A percentile compares a stretch with the other conserved stretches of the same genome.
Conservation (phyloP, 1,139 yeast species). For the Martiniozyma asiatica region DNA sequence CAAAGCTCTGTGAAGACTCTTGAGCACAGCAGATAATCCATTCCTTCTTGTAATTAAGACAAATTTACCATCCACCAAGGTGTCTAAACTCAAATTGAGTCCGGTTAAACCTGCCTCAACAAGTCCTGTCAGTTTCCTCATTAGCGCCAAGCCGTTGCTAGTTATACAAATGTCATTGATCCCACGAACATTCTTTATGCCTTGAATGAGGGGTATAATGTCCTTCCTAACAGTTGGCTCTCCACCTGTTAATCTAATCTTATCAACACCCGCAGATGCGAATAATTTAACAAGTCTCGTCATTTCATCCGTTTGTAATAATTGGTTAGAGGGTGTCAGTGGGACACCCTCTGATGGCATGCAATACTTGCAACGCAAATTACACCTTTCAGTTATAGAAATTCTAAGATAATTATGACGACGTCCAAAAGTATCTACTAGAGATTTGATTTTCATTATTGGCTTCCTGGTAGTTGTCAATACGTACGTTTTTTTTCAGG, state of each 20-base stretch:
- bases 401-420: constrained; percentile 36
- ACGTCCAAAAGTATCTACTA: constrained; percentile 32
- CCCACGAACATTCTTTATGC: constrained; percentile 27
- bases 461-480: too few species aligned
- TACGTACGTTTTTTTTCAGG: too few species aligned
- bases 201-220: constrained; percentile 29
- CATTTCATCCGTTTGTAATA: constrained; percentile 32
- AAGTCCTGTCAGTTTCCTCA: constrained; percentile 30
- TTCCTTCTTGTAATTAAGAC: constrained; percentile 34
- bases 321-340: constrained; percentile 28
- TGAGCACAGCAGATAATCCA: constrained; percentile 32
- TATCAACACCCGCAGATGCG: constrained; percentile 33
- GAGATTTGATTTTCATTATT: too few species aligned
- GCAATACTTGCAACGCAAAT: constrained; percentile 38
- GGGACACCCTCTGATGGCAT: constrained; percentile 45
- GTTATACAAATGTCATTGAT: constrained; percentile 36
- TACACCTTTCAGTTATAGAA: constrained; percentile 38
- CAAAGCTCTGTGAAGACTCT: constrained; percentile 30
- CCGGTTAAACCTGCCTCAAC: constrained; percentile 31
- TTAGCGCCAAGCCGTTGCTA: constrained; percentile 36
- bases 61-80: constrained; percentile 37
- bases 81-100: constrained; percentile 34
- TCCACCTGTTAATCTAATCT: constrained; percentile 40
- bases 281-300: constrained; percentile 29
- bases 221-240: constrained; percentile 42